Base-by-base conservation (phyloP, 2,329 filamentous ascomycete species). In the Raffaelea ambrosiae region DNA sequence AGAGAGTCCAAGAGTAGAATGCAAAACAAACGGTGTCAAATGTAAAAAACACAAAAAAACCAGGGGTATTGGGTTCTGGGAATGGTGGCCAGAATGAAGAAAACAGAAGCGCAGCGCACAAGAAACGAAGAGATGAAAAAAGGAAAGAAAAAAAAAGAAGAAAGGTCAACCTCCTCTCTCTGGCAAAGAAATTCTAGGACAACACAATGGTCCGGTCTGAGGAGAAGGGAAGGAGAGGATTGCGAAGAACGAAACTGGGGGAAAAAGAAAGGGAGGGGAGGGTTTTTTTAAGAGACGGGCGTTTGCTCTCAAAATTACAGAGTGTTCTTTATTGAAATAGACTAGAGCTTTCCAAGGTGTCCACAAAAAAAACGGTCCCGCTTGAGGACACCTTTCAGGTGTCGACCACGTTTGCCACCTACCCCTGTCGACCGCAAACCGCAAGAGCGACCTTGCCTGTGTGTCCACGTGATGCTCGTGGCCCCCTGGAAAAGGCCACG, bases 341-440 rank as follows among this genome's bases (percentile, higher is more conserved):
- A 42, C 39, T 44, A 46, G 48, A 52, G 48, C 48, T 50, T 48
- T 52, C 46, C 42, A 29, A 29, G 26, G 26, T 53, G 50, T 48
- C 51, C 49, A 44, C 50, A 48, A 53, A 48, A 53, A 43, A 43
- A 46, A 40, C n/a, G 51, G 47, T 39, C 49, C 48, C 51, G 46
- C 47, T 53, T 55, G 51, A 55, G 53, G 53, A 55, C 53, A 55
- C 53, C 53, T 55, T 52, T 51, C 53, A 55, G 45, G 45, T 51
- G 43, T 42, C n/a, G 21, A 33, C 3, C 4, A 35, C 5, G 42
- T 43, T 40, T 43, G 43, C 43, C 38, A 48, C 36, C 16, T 20
- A 29, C 42, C 35, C 47, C 35, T 29, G 22, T 29, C 26, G 7
- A 7, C 26, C 26, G 7, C 26, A 29, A 29, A 7, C n/a, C n/a